Conservation (phyloP, 768 basidiomycete genomes). For the Amanita phalloides region DNA sequence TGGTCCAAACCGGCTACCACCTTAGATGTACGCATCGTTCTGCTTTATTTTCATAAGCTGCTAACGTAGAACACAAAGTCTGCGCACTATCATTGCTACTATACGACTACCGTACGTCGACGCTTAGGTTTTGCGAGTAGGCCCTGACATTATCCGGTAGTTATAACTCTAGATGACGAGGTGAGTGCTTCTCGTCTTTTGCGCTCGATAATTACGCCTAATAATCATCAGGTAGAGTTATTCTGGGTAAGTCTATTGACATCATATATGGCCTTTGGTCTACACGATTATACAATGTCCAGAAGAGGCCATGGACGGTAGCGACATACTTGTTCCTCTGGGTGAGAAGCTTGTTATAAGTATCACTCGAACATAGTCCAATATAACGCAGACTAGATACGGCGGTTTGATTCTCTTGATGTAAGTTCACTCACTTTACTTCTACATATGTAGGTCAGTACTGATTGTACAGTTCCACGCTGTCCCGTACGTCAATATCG, state of each 20-base stretch:
- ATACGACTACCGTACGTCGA: not conserved
- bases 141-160: not conserved
- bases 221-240: not conserved
- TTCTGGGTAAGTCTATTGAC: not conserved
- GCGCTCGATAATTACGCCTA: too few species aligned
- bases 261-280: not conserved
- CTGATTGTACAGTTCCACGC: not conserved
- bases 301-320: not conserved
- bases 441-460: too few species aligned
- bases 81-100: not conserved
- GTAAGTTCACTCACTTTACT: not conserved
- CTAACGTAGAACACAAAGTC: not conserved
- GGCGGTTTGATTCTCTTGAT: not conserved
- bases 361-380: too few species aligned
- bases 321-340: not conserved
- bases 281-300: not conserved
- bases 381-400: not conserved
- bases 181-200: not conserved
- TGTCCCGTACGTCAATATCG: not conserved
- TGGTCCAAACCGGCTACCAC: not conserved
- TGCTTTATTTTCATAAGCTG: not conserved
- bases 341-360: not conserved
- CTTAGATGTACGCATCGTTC: not conserved
- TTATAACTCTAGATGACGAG: not conserved
- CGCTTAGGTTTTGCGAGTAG: too few species aligned